Conservation (phyloP, 2,329 filamentous ascomycete genomes). For the Periconia sp. region DNA sequence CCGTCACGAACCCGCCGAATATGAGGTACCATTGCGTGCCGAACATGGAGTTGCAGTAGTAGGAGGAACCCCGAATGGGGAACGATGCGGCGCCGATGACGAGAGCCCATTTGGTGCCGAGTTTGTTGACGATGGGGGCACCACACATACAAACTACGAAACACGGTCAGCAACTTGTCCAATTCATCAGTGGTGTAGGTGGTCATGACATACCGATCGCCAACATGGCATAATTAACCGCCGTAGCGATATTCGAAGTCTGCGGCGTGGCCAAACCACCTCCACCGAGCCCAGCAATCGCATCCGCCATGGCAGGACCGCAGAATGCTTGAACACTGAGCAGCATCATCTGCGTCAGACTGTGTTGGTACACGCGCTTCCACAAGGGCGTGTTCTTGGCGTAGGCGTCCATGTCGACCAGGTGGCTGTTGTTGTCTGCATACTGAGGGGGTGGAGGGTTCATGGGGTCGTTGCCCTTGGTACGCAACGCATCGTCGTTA, state of each 20-base stretch:
- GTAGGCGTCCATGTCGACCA: conserved; percentile 43
- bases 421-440: conserved; percentile 19
- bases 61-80: conserved; percentile 51
- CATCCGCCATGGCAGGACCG: conserved; percentile 34
- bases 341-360: conserved; percentile 53
- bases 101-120: conserved; percentile 51
- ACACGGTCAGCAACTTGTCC: not conserved
- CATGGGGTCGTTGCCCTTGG: conserved; percentile 29
- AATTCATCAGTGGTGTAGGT: not conserved
- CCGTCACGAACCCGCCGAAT: conserved; percentile 26
- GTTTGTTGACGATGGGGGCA: conserved; percentile 51
- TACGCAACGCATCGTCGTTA: conserved; percentile 29
- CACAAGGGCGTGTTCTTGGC: conserved; percentile 40
- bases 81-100: conserved; percentile 48
- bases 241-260: conserved; percentile 46
- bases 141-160: conserved; percentile 46
- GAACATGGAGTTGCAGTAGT: conserved; percentile 54
- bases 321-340: conserved; percentile 50
- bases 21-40: conserved; percentile 51
- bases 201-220: conserved; percentile 14
- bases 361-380: conserved; percentile 51
- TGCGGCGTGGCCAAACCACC: conserved; percentile 50
- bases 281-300: conserved; percentile 39
- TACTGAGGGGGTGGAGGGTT: conserved; percentile 17
- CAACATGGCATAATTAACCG: conserved; percentile 31